Evolutionary conservation across 352 stramenopile genomes (phyloP).

Genomic region (Globisporangium parvum): DNA sequence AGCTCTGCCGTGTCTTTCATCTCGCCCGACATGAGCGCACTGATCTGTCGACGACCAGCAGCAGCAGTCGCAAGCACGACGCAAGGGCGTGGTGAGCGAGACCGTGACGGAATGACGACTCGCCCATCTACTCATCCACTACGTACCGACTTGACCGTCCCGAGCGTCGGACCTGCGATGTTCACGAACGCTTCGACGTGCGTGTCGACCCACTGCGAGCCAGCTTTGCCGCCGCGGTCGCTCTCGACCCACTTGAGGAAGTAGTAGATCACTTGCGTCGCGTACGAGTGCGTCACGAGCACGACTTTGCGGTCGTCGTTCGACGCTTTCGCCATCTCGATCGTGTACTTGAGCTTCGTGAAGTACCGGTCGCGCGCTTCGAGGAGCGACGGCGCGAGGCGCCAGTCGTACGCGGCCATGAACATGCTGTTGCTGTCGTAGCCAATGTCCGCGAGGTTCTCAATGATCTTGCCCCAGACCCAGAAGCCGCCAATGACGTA

Average conservation of each 20-base stretch:
- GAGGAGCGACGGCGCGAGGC: slow-evolving; percentile 61
- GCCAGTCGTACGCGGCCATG: slow-evolving; percentile 86
- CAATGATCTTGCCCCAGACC: slow-evolving; percentile 92
- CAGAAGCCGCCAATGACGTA: slow-evolving; percentile 94
- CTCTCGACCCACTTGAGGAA: slow-evolving; percentile 95
- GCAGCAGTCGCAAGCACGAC: not conserved
- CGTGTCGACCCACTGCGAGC: slow-evolving; percentile 89
- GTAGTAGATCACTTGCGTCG: slow-evolving; percentile 88
- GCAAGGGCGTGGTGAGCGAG: not conserved
- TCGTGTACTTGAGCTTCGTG: slow-evolving; percentile 90
- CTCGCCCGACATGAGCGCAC: slow-evolving; percentile 91
- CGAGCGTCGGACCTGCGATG: slow-evolving; percentile 92
- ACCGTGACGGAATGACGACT: not conserved
- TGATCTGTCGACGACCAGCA: slow-evolving; percentile 28
- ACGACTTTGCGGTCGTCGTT: slow-evolving; percentile 84
- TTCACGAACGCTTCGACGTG: slow-evolving; percentile 91
- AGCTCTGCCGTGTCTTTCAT: slow-evolving; percentile 94
- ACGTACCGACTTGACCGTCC: slow-evolving; percentile 80
- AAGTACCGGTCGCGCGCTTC: slow-evolving; percentile 86
- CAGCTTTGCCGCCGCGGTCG: slow-evolving; percentile 73
- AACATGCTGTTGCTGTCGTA: slow-evolving; percentile 91
- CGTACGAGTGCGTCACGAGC: slow-evolving; percentile 91
- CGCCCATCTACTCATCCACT: not conserved
- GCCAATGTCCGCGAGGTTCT: slow-evolving; percentile 88
- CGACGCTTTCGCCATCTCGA: slow-evolving; percentile 84